phyloP scores from a whole-genome alignment of 2,329 filamentous ascomycete genomes.

The Xenoacremonium recifei region DNA sequence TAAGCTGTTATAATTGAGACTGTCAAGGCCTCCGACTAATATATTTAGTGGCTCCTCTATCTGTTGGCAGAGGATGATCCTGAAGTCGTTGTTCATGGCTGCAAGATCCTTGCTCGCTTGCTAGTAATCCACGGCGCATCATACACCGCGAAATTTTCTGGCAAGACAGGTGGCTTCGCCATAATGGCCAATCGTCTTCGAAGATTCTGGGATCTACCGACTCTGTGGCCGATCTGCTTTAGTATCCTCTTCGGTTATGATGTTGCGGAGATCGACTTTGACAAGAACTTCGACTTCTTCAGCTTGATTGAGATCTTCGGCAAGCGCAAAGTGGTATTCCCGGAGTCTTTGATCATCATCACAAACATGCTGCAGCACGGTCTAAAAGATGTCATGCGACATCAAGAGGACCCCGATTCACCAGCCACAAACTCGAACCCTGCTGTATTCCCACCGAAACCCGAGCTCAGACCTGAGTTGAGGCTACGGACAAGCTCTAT shows the following conservation, averaged over 20 bases:
- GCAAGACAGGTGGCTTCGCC: slow-evolving; percentile 81
- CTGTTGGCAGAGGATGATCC: slow-evolving; percentile 84
- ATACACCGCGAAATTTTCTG: slow-evolving; percentile 82
- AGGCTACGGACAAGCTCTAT: slow-evolving; percentile 58
- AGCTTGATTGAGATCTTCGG: slow-evolving; percentile 74
- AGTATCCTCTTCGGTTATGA: slow-evolving; percentile 85
- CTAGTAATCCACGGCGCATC: slow-evolving; percentile 77
- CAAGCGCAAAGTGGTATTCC: slow-evolving; percentile 65
- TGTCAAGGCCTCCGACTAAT: slow-evolving; percentile 10
- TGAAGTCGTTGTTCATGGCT: slow-evolving; percentile 76
- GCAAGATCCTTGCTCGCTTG: slow-evolving; percentile 79
- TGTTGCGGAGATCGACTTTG: slow-evolving; percentile 70
- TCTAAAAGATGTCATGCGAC: slow-evolving; percentile 65
- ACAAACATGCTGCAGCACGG: slow-evolving; percentile 86
- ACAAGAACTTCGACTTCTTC: slow-evolving; percentile 70
- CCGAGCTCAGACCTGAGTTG: slow-evolving; percentile 13
- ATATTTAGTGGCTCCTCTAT: slow-evolving; percentile 78
- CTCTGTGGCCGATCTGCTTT: slow-evolving; percentile 85
- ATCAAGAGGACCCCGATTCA: slow-evolving; percentile 59
- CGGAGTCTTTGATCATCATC: slow-evolving; percentile 78
- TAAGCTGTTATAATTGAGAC: slow-evolving; percentile 34
- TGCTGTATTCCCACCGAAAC: slow-evolving; percentile 9
- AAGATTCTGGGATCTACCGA: slow-evolving; percentile 83
- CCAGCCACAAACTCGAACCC: slow-evolving; percentile 32
- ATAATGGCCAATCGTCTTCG: slow-evolving; percentile 81